Conservation (phyloP, 305 asterid species). For the Stenogyne calaminthoides region DNA sequence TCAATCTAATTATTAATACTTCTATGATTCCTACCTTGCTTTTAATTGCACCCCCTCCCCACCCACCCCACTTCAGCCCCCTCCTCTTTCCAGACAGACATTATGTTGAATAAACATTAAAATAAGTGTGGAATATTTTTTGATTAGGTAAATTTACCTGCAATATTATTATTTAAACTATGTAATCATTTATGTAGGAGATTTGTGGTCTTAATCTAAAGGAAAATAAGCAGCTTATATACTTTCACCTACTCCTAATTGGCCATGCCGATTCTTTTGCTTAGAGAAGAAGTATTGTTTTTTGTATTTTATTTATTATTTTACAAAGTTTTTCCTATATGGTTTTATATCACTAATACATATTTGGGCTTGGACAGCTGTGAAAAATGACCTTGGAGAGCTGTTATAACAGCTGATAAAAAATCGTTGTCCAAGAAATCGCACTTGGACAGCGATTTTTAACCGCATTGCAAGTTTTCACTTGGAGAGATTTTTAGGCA, state of each 20-base stretch:
- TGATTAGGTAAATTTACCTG: slow-evolving; percentile 38
- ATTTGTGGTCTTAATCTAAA: slow-evolving; percentile 26
- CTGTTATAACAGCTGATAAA: no score
- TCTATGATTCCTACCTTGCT: not conserved
- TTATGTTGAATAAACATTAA: slow-evolving; percentile 32
- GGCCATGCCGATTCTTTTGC: slow-evolving; percentile 11
- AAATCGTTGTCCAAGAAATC: no score
- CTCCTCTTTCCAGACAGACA: slow-evolving; percentile 24
- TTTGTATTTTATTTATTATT: no score
- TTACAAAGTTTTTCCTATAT: not conserved
- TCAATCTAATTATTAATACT: not conserved
- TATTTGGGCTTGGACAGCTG: no score
- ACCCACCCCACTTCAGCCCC: slow-evolving; percentile 33
- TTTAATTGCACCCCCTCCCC: slow-evolving; percentile 10
- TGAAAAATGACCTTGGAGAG: no score
- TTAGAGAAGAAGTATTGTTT: not conserved
- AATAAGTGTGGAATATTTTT: slow-evolving; percentile 26
- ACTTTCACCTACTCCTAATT: slow-evolving; percentile 30
- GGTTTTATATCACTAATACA: no score
- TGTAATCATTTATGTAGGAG: slow-evolving; percentile 18
- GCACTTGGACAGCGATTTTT: no score
- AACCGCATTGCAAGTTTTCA: no score
- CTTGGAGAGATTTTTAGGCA: no score
- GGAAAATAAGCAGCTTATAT: slow-evolving; percentile 17
- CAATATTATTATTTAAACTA: slow-evolving; percentile 15